phyloP scores from a whole-genome alignment of 106 monocot species.

The Gastrodia elata region DNA sequence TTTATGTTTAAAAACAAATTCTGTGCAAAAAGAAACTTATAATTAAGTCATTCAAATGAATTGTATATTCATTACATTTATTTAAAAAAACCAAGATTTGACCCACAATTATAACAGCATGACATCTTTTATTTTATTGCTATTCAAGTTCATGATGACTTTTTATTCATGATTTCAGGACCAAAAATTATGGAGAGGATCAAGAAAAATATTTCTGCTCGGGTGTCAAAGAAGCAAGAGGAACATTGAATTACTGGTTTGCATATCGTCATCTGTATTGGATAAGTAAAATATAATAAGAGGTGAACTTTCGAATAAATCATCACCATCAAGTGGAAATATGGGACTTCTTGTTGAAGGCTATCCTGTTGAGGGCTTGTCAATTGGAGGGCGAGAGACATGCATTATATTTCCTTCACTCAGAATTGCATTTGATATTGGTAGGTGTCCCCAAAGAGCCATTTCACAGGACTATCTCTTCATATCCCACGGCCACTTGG shows the following conservation, averaged over 20 bases:
- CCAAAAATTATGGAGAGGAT: not conserved
- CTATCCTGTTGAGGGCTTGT: slow-evolving; percentile 77
- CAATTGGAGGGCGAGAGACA: slow-evolving; percentile 89
- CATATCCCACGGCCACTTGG: slow-evolving; percentile 93
- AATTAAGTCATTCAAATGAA: no score
- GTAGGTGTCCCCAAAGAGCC: slow-evolving; percentile 82
- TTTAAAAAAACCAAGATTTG: no score
- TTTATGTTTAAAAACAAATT: no score
- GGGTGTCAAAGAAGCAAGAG: not conserved
- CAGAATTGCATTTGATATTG: slow-evolving; percentile 86
- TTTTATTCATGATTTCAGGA: not conserved
- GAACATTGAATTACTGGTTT: not conserved
- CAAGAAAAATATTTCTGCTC: not conserved
- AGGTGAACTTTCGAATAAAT: slow-evolving; percentile 1
- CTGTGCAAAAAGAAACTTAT: no score
- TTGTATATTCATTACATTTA: no score
- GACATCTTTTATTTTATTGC: no score
- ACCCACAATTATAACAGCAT: no score
- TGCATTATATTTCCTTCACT: slow-evolving; percentile 86
- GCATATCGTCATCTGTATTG: not conserved
- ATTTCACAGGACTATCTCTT: slow-evolving; percentile 91
- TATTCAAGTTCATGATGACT: no score
- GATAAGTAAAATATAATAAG: not conserved
- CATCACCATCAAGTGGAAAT: slow-evolving; percentile 16
- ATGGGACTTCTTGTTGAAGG: slow-evolving; percentile 49